Percentiles rank a stretch among this genome's conserved stretches.
phyloP scores from a whole-genome alignment of 2,329 filamentous ascomycete species.

The Trichoderma sp. region DNA sequence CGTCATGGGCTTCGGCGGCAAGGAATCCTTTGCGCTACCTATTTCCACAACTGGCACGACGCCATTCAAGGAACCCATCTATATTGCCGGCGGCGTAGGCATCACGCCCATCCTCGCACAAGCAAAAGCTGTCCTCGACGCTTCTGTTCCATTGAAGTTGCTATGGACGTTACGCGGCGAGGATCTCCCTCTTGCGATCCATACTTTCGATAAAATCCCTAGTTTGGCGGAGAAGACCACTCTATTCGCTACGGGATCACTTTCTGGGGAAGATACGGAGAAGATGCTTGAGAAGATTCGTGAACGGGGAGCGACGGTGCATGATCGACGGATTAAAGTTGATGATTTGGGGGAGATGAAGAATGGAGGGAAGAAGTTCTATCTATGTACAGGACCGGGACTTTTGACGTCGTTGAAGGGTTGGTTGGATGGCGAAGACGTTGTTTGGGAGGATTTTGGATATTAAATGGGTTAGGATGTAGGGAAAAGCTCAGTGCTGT shows the following conservation, averaged over 20 bases:
- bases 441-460: constrained; percentile 62
- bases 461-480: constrained; percentile 43
- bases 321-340: constrained; percentile 41
- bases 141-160: constrained; percentile 49
- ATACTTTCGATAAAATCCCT: constrained; percentile 56
- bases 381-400: constrained; percentile 49
- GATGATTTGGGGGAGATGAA: constrained; percentile 46
- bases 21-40: constrained; percentile 45
- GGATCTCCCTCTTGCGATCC: constrained; percentile 64
- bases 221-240: constrained; percentile 53
- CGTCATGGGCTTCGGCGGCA: constrained; percentile 73
- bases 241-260: constrained; percentile 65
- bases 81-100: constrained; percentile 78
- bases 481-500: fast-evolving
- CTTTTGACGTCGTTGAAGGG: constrained; percentile 44
- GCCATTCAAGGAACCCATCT: constrained; percentile 46
- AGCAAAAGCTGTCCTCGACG: constrained; percentile 48
- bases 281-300: constrained; percentile 39
- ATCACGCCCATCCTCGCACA: constrained; percentile 81
- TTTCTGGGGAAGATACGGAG: constrained; percentile 19
- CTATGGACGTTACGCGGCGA: constrained; percentile 67
- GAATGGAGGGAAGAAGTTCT: constrained; percentile 50
- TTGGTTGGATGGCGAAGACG: constrained; percentile 57
- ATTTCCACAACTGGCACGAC: not conserved
- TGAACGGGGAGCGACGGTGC: constrained; percentile 38